Evolutionary conservation across 2,329 filamentous ascomycete genomes (phyloP).

Genomic region (Cytospora piceae): DNA sequence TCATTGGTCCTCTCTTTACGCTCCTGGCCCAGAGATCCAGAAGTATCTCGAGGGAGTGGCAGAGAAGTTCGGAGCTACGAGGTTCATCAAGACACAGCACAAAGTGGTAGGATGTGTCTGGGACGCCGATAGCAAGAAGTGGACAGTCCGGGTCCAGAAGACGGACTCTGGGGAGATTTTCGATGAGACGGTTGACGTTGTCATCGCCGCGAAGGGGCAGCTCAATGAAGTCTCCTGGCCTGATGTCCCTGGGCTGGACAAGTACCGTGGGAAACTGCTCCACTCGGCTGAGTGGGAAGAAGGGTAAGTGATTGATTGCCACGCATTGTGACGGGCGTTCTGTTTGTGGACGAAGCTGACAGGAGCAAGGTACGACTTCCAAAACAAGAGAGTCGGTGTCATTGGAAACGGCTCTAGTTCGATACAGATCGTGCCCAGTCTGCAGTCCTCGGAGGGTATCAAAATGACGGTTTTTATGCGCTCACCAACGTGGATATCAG

Average conservation of each 20-base stretch:
- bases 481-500: constrained; percentile 53
- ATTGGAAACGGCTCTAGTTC: constrained; percentile 58
- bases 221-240: constrained; percentile 51
- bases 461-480: constrained; percentile 52
- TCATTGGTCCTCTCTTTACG: constrained; percentile 57
- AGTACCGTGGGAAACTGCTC: constrained; percentile 48
- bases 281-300: constrained; percentile 53
- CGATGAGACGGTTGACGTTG: constrained; percentile 45
- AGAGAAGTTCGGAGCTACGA: constrained; percentile 49
- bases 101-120: constrained; percentile 47
- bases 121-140: constrained; percentile 45
- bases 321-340: background rate
- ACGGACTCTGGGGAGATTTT: constrained; percentile 42
- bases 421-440: constrained; percentile 55
- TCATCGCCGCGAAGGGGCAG: constrained; percentile 47
- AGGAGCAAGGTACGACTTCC: constrained; percentile 47
- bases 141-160: constrained; percentile 43
- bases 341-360: constrained; percentile 7
- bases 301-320: constrained; percentile 34
- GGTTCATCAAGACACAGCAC: constrained; percentile 51
- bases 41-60: constrained; percentile 53
- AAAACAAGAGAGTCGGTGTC: constrained; percentile 52
- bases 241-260: constrained; percentile 45
- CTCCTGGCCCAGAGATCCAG: constrained; percentile 52
- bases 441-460: constrained; percentile 49